These are phyloP conservation scores for Daphne laureola DNA, from an alignment of 441 rosid genomes.

Conservation along the genomic window DNA sequence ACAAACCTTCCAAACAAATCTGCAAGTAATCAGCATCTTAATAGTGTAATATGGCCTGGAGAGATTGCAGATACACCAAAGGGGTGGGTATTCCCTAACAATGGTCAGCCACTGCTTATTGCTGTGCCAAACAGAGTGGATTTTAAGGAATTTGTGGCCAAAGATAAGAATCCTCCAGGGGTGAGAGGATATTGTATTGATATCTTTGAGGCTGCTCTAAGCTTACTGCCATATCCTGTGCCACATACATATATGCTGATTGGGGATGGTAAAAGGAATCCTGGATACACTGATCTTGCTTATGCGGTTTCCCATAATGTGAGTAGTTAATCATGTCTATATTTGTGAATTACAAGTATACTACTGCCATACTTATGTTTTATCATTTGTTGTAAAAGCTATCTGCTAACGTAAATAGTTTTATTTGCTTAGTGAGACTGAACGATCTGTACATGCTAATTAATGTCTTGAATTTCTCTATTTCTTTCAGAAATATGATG, in stretches of 20 bases:
- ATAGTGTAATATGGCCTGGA: slow-evolving; percentile 77
- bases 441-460: too few species aligned
- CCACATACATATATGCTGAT: slow-evolving; percentile 49
- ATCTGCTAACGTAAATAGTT: background rate
- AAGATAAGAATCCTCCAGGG: slow-evolving; percentile 58
- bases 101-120: slow-evolving; percentile 66
- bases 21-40: slow-evolving; percentile 34
- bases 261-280: slow-evolving; percentile 66
- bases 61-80: slow-evolving; percentile 39
- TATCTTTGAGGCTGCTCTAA: slow-evolving; percentile 81
- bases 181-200: slow-evolving; percentile 84
- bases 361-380: background rate
- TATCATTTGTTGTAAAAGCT: background rate
- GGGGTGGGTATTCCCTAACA: slow-evolving; percentile 93
- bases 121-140: slow-evolving; percentile 74
- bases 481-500: slow-evolving; percentile 59
- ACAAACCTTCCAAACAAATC: slow-evolving; percentile 44
- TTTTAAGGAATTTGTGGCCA: slow-evolving; percentile 44
- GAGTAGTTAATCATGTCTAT: slow-evolving; percentile 23
- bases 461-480: slow-evolving; percentile 9
- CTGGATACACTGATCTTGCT: slow-evolving; percentile 50
- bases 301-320: slow-evolving; percentile 52
- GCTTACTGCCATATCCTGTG: slow-evolving; percentile 78
- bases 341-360: too few species aligned
- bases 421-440: too few species aligned